These are phyloP conservation scores for Globisporangium solare DNA, from an alignment of 352 stramenopile species.

Conservation along the genomic window DNA sequence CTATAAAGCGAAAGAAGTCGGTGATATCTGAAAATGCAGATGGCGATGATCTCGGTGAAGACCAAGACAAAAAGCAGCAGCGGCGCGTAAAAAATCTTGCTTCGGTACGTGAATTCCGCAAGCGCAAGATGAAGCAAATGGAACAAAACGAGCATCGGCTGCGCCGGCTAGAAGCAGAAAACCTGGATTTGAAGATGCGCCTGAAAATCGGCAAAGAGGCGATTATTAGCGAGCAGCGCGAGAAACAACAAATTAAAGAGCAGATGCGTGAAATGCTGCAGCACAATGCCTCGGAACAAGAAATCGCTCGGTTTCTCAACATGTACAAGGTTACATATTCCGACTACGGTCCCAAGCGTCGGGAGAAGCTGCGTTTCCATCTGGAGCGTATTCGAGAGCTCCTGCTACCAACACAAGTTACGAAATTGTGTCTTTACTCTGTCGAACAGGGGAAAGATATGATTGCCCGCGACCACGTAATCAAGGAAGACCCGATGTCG, in stretches of 20 bases:
- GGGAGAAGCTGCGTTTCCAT: constrained; percentile 73
- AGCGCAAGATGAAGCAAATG: constrained; percentile 71
- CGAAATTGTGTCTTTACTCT: constrained; percentile 72
- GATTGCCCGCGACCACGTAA: constrained; percentile 53
- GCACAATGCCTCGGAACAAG: constrained; percentile 58
- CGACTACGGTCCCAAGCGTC: constrained; percentile 70
- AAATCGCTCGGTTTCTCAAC: constrained; percentile 74
- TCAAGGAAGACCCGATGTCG: constrained; percentile 50
- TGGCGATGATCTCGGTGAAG: constrained; percentile 18
- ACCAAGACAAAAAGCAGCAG: constrained; percentile 50
- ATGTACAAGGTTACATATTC: constrained; percentile 84
- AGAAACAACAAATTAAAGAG: constrained; percentile 78
- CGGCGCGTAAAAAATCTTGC: constrained; percentile 71
- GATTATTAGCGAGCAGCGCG: constrained; percentile 60
- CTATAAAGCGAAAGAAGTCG: constrained; percentile 3
- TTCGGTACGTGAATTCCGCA: constrained; percentile 71
- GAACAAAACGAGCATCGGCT: constrained; percentile 65
- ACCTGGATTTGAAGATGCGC: constrained; percentile 76
- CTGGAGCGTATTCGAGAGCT: constrained; percentile 63
- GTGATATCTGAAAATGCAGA: constrained; percentile 5
- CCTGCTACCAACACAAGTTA: constrained; percentile 72
- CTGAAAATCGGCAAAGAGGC: constrained; percentile 81
- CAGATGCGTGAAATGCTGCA: constrained; percentile 77
- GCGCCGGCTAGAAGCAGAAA: constrained; percentile 62
- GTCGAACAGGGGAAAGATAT: constrained; percentile 67